These are phyloP conservation scores for Testicularia cyperi DNA, from an alignment of 1,284 basidiomycete species.

Conservation along the genomic window DNA sequence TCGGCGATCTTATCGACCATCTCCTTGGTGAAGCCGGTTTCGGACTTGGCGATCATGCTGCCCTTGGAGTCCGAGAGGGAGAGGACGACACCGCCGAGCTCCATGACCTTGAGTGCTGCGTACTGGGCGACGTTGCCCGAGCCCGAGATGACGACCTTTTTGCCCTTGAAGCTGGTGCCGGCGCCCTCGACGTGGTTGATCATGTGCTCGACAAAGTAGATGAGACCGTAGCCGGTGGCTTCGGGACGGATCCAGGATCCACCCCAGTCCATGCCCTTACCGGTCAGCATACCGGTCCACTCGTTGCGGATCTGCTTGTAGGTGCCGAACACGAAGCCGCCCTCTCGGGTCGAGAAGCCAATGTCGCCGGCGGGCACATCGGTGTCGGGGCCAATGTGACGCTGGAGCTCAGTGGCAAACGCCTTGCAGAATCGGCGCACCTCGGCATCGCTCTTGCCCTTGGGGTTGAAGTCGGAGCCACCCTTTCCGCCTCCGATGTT, in stretches of 20 bases:
- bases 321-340: conserved; percentile 44
- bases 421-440: conserved; percentile 70
- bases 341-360: conserved; percentile 65
- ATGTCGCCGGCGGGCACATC: conserved; percentile 81
- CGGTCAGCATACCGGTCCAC: conserved; percentile 75
- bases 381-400: conserved; percentile 65
- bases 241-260: conserved; percentile 45
- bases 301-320: conserved; percentile 77
- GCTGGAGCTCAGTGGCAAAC: conserved; percentile 40
- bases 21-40: conserved; percentile 62
- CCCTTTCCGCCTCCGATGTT: conserved; percentile 71
- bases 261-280: conserved; percentile 75
- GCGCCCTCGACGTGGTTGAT: conserved; percentile 61
- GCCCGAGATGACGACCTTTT: conserved; percentile 71
- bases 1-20: conserved; percentile 60
- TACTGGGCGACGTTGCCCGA: conserved; percentile 74
- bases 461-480: conserved; percentile 74
- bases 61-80: conserved; percentile 80
- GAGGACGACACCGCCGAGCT: conserved; percentile 73
- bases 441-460: conserved; percentile 76
- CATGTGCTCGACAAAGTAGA: conserved; percentile 76
- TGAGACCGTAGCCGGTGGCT: conserved; percentile 70
- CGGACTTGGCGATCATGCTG: conserved; percentile 66
- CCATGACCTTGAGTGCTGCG: conserved; percentile 77
- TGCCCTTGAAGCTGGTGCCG: conserved; percentile 63